Evolutionary conservation across 495 filamentous ascomycete genomes (phyloP), one percentile per base, ranked within the genome.

Genomic region (Oleoguttula mirabilis): DNA sequence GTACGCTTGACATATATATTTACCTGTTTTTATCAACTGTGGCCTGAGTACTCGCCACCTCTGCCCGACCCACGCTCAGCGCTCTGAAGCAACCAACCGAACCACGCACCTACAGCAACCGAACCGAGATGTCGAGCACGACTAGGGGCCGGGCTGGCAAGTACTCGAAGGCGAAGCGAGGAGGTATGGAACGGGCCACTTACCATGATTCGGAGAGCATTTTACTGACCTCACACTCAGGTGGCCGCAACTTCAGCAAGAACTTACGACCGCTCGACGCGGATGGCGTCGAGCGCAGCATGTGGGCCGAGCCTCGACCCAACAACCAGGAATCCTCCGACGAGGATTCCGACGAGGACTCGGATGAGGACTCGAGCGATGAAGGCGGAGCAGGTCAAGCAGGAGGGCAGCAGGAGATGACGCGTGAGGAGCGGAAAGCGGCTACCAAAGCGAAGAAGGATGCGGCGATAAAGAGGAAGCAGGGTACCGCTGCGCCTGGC

Each of bases 201-300:
- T 21, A n/a, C 12, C 12, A 12, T 17, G 12, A 19, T 19, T 41
- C 39, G 21, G 22, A 30, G 17, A 6, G 12, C 22, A 37, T 21
- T 21, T 32, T 20, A 23, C 45, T 61, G 38, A 52, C 31, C 16
- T 25, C n/a, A 39, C 21, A 11, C 20, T 32, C 41, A 94, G 88
- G 88, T 41, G 90, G 88, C 52, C 93, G 94, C 65, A 79, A 92
- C 47, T 96, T 87, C 72, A 94, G 88, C 47, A 78, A 80, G 28
- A 80, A 94, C 58, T 75, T 95, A 10, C 76, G 77, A 57, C 88
- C 86, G 5, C 69, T 86, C 51, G 86, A 92, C 52, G 80, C 79
- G 37, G 82, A 95, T 59, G 87, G 84, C 47, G 85, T 84, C 43
- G 64, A 68, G 7, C 60, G 73, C 36, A 71, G 79, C 62, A 81